Percentiles rank a stretch among this genome's conserved stretches.
Conservation (phyloP, 2,329 filamentous ascomycete genomes). For the Xylaria sp. region DNA sequence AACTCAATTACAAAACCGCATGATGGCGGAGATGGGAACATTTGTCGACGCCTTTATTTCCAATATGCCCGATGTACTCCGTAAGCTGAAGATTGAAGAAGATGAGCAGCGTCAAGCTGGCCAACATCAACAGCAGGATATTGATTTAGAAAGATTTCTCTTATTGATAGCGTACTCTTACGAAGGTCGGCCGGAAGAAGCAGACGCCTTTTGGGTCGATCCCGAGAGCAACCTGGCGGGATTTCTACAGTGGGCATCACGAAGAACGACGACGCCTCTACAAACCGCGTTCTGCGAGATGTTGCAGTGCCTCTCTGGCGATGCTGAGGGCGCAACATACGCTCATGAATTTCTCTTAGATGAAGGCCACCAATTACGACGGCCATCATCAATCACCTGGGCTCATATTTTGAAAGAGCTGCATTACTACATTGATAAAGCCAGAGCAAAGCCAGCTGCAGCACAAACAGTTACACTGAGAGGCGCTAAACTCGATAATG, state of each 20-base stretch:
- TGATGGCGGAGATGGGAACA: conserved; percentile 84
- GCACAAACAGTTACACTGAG: conserved; percentile 66
- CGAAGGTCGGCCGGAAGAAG: conserved; percentile 84
- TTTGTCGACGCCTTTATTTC: conserved; percentile 95
- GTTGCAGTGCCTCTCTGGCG: conserved; percentile 86
- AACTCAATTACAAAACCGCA: conserved; percentile 74
- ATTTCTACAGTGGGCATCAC: conserved; percentile 97
- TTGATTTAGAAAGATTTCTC: conserved; percentile 88
- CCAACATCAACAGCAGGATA: conserved; percentile 72
- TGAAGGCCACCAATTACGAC: conserved; percentile 81
- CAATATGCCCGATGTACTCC: conserved; percentile 92
- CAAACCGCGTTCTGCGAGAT: conserved; percentile 98
- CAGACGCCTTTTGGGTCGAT: conserved; percentile 90
- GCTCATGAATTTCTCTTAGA: conserved; percentile 92
- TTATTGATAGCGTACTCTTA: conserved; percentile 93
- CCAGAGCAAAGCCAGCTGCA: conserved; percentile 75
- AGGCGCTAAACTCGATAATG: conserved; percentile 68
- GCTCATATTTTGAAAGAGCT: conserved; percentile 92
- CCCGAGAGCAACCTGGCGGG: conserved; percentile 92
- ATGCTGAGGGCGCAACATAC: conserved; percentile 82
- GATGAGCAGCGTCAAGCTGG: conserved; percentile 83
- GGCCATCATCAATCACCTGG: conserved; percentile 89
- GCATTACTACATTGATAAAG: conserved; percentile 81
- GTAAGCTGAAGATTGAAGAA: conserved; percentile 86
- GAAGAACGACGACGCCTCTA: conserved; percentile 92